Conservation (phyloP, 148 eudicot species). For the Pharnaceum exiguum region DNA sequence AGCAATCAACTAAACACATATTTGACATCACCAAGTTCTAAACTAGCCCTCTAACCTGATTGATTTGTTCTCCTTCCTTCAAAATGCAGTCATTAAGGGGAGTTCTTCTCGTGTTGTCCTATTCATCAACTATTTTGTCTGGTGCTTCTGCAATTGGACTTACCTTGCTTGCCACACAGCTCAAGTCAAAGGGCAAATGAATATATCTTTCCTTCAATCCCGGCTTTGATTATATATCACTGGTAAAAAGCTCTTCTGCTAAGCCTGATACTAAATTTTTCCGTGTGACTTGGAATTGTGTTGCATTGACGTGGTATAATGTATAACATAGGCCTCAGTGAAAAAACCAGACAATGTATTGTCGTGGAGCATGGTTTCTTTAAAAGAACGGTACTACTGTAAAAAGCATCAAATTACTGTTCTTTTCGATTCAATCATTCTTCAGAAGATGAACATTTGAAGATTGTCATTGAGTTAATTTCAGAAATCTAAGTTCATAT, state of each 20-base stretch:
- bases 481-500: too few species aligned
- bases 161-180: constrained; percentile 55
- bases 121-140: constrained; percentile 61
- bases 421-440: too few species aligned
- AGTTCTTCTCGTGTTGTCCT: constrained; percentile 51
- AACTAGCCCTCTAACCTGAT: neutral
- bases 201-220: constrained; percentile 2
- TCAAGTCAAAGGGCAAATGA: constrained; percentile 59
- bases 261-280: neutral
- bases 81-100: constrained; percentile 77
- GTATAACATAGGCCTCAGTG: too few species aligned
- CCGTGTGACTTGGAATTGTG: too few species aligned
- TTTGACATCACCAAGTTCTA: neutral
- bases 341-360: too few species aligned
- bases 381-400: too few species aligned
- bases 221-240: constrained; percentile 7
- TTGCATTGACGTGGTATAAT: too few species aligned
- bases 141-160: constrained; percentile 65
- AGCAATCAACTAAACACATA: neutral
- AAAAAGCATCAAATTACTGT: too few species aligned
- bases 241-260: neutral
- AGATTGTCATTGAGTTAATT: too few species aligned
- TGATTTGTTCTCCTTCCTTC: neutral
- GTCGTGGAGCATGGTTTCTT: too few species aligned
- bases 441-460: too few species aligned